phyloP scores from a whole-genome alignment of 257 asterid genomes.

The Mentha longifolia region DNA sequence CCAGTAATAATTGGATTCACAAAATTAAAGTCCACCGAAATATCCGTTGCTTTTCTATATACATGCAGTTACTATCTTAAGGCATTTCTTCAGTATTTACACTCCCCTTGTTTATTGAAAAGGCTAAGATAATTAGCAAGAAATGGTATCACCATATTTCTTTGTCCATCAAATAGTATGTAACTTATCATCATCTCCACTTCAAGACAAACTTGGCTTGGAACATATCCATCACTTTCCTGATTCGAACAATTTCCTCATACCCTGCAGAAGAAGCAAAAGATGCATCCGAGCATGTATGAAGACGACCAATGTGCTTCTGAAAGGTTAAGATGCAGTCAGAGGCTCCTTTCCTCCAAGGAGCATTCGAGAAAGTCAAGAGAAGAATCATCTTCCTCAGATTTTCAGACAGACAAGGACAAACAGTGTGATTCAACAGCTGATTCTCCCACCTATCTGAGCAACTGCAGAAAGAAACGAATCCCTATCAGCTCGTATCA shows the following conservation, averaged over 20 bases:
- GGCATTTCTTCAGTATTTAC: neutral
- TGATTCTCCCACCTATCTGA: conserved; percentile 43
- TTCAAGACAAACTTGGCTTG: too few relatives aligned
- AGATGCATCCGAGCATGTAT: conserved; percentile 86
- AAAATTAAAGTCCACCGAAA: too few relatives aligned
- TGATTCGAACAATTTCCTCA: conserved; percentile 33
- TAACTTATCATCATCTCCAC: too few relatives aligned
- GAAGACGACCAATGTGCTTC: conserved; percentile 57
- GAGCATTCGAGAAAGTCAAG: conserved; percentile 46
- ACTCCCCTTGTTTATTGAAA: too few relatives aligned
- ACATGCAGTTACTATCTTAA: neutral
- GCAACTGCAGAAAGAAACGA: conserved; percentile 37
- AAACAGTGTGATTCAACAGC: conserved; percentile 37
- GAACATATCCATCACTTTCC: neutral
- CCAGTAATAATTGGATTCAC: too few relatives aligned
- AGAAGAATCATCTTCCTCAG: conserved; percentile 48
- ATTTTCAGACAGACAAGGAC: conserved; percentile 37
- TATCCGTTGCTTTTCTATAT: neutral
- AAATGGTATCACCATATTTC: too few relatives aligned
- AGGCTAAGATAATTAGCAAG: neutral
- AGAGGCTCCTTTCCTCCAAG: conserved; percentile 62
- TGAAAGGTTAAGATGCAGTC: conserved; percentile 72
- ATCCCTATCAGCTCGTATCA: conserved; percentile 46
- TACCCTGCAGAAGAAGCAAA: conserved; percentile 72
- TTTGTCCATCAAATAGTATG: too few relatives aligned